Base-by-base conservation (phyloP, 345 rosid genomes). In the Crucihimalaya himalaica region DNA sequence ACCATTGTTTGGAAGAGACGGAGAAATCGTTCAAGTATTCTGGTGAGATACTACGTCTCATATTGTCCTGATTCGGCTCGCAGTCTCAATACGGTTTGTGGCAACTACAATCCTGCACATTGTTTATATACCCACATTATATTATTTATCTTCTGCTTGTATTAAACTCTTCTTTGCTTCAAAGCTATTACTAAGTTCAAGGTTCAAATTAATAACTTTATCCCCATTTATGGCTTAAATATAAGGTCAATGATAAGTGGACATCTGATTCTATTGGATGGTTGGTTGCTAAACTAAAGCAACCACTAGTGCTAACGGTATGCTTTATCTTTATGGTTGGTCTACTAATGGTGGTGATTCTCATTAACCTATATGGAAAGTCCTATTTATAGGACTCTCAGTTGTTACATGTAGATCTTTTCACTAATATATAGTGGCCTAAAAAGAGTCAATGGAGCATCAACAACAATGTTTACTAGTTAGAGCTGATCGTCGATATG, bases 1-100 rank as follows among this genome's bases (percentile, higher is more conserved):
- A 85, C 52, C 97, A 83, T 75, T 95, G 99, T 83, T 79, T 95
- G 86, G 97, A 87, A 69, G 99, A 95, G 86, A 95, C 97, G 0
- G 92, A 89, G 81, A 91, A 87, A 83, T 95, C 99, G 1, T 95
- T 95, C 84, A 88, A 89, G 80, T 61, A 82, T 78, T 95, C 97
- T 0, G 97, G 99, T 39, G 89, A 95, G 52, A 88, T 95, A 68
- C 97, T 95, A 55, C 97, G 97, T 59, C 79, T 91, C 29, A 84
- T 95, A 80, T 72, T 92, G 77, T 84, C 89, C 1, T 84, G 81
- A 87, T 79, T 47, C 50, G 29, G 37, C 14, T 35, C n/a, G 16
- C 71, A 46, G 4, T 34, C 48, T 32, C 48, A 32, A n/a, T 67
- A 39, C 27, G 27, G 32, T 58, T 61, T 50, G 51, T 58, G 54